phyloP scores from a whole-genome alignment of 108 stramenopile genomes.

The Pelagomonas calceolata region DNA sequence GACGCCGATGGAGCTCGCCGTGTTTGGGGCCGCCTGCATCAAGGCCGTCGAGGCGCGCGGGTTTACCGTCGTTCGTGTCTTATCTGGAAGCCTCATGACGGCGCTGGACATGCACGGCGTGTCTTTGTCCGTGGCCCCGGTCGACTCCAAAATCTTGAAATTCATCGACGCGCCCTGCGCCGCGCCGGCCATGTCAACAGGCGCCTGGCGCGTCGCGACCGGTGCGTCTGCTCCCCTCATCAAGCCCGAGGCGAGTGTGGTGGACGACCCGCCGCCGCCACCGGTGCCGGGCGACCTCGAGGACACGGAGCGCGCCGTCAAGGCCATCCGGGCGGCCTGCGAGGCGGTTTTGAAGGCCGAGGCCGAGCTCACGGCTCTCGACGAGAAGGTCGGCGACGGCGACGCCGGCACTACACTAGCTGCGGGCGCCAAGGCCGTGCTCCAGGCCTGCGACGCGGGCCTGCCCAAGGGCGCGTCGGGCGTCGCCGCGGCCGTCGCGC shows the following conservation, averaged over 20 bases:
- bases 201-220: conserved; percentile 37
- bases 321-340: conserved; percentile 39
- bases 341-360: conserved; percentile 59
- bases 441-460: conserved; percentile 1
- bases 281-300: conserved; percentile 5
- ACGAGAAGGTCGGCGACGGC: conserved; percentile 89
- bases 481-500: conserved; percentile 41
- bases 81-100: conserved; percentile 84
- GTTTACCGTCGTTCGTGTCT: conserved; percentile 52
- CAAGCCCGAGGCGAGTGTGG: conserved; percentile 30
- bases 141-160: conserved; percentile 31
- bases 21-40: conserved; percentile 57
- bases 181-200: conserved; percentile 68
- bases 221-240: conserved; percentile 47
- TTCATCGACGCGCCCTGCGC: conserved; percentile 67
- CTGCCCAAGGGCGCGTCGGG: neutral
- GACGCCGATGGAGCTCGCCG: conserved; percentile 80
- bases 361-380: conserved; percentile 65
- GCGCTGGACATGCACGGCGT: conserved; percentile 92
- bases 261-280: conserved; percentile 3
- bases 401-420: conserved; percentile 93
- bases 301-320: neutral
- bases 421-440: conserved; percentile 72
- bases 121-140: conserved; percentile 64
- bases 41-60: conserved; percentile 20